Conservation (phyloP, 2,329 filamentous ascomycete genomes). For the Cercospora berteroae region DNA sequence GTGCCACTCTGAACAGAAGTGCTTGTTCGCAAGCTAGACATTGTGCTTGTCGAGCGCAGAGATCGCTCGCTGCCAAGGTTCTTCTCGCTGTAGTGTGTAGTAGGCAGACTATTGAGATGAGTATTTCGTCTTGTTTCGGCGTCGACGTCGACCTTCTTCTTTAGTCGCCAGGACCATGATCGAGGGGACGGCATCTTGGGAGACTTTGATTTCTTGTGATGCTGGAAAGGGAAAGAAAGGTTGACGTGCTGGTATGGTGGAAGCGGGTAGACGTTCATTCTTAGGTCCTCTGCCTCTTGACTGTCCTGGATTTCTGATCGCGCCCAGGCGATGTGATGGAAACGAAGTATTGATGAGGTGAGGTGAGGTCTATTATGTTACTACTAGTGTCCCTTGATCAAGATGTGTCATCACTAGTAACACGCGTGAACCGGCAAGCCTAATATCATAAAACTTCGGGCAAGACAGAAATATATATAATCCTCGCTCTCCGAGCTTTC, state of each 20-base stretch:
- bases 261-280: background rate
- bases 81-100: background rate
- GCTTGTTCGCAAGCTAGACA: background rate
- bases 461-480: slow-evolving; percentile 1
- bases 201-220: background rate
- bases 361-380: background rate
- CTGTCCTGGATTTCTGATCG: background rate
- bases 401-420: background rate
- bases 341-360: background rate
- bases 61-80: background rate
- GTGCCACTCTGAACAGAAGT: background rate
- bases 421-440: background rate
- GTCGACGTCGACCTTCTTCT: background rate
- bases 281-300: background rate
- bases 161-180: background rate
- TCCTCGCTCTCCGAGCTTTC: background rate
- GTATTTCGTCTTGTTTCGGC: background rate
- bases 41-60: background rate
- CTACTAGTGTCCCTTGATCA: background rate
- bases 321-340: background rate
- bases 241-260: background rate
- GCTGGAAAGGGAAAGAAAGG: background rate
- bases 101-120: background rate
- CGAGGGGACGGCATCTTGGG: background rate
- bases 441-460: background rate